Evolutionary conservation across 495 filamentous ascomycete genomes (phyloP), one percentile per base, ranked within the genome.

Genomic region (Jackrogersella multiformis): DNA sequence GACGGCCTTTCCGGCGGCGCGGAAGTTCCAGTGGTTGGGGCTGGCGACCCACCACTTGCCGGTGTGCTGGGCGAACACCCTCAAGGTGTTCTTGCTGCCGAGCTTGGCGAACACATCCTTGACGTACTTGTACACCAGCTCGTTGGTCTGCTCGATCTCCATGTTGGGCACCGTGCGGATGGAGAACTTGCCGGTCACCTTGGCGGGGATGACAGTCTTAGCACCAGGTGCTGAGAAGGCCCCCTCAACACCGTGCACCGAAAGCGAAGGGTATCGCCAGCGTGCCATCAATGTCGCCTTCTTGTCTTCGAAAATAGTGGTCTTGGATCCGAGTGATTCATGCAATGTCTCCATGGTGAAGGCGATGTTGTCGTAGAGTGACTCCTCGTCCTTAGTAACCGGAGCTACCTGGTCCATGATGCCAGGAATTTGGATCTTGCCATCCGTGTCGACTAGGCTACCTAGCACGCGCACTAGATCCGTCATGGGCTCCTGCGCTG

Each of bases 11-110:
- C 88, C 85, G 7, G 95, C 95, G 18, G 95, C 95, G 21, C 85
- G 83, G 79, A 97, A 99, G 84, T 98, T 99, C 93, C 94, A 97
- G 84, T 98, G 95, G 76, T 95, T 94, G 10, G 95, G 96, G 71
- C 88, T 91, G 18, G 96, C 91, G 23, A 96, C 93, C 95, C 95
- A 99, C 95, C 95, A 99, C 76, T 96, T 97, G 30, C 95, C 95
- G 53, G 88, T 87, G 79, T 99, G 96, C 77, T 91, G 86, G 15
- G 94, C 84, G 64, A 82, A 87, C 18, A 91, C 88, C 68, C 92
- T 91, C 73, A 96, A 76, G 20, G 81, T 93, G 80, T 99, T 99
- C 81, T 99, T 98, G 77, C 89, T 92, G 56, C 85, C 85, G 36
- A 97, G 85, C 77, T 91, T 92, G 62, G 89, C 86, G 74, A 96